Percentiles rank a stretch among this genome's conserved stretches.
Evolutionary conservation across 1,139 yeast species (phyloP).

Genomic region (Lodderomyces theae): DNA sequence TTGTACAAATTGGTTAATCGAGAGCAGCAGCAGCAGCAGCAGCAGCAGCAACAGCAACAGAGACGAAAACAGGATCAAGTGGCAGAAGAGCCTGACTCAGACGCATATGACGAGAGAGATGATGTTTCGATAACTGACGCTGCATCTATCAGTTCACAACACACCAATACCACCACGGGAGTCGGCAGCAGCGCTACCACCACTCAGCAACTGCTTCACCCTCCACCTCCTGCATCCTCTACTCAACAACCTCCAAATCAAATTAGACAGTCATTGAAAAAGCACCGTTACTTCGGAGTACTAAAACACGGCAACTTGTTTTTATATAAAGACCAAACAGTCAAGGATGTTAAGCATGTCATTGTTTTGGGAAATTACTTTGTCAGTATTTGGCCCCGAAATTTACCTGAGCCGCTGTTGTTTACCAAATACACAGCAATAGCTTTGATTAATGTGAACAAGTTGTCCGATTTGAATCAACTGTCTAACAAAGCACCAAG

Average conservation of each 20-base stretch:
- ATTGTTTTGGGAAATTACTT: slow-evolving; percentile 70
- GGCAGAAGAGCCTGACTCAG: slow-evolving; percentile 6
- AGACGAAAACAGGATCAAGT: slow-evolving; percentile 10
- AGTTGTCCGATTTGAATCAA: not conserved
- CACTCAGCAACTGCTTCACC: slow-evolving; percentile 8
- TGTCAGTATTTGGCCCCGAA: slow-evolving; percentile 85
- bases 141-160: slow-evolving; percentile 3
- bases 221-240: slow-evolving; percentile 6
- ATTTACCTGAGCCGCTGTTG: slow-evolving; percentile 65
- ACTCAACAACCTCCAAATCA: slow-evolving; percentile 8
- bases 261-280: slow-evolving; percentile 31
- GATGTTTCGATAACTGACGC: not conserved
- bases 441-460: slow-evolving; percentile 48
- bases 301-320: slow-evolving; percentile 84
- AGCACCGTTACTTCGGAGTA: slow-evolving; percentile 65
- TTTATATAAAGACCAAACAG: slow-evolving; percentile 66
- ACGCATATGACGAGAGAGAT: slow-evolving; percentile 1
- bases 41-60: slow-evolving; percentile 8
- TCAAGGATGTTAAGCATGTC: slow-evolving; percentile 72
- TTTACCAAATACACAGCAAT: slow-evolving; percentile 81
- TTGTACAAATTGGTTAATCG: slow-evolving; percentile 50
- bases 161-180: slow-evolving; percentile 1
- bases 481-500: slow-evolving; percentile 39
- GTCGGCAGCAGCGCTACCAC: too few relatives aligned
- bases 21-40: slow-evolving; percentile 11